Conservation (phyloP, 164 flowering plant species). For the Santalum album region DNA sequence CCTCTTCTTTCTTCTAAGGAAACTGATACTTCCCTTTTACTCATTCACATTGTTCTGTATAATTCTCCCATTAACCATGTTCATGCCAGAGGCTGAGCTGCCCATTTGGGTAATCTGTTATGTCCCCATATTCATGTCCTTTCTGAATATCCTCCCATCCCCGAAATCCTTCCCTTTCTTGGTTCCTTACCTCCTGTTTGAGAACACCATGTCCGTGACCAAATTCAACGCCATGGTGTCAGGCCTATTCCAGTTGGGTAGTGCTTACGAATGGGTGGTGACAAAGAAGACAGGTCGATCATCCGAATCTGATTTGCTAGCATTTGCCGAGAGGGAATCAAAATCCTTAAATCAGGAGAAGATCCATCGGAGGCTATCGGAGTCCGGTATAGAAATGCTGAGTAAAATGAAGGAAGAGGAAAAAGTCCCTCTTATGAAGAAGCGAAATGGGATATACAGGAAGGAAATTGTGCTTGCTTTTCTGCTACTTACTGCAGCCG, state of each 20-base stretch:
- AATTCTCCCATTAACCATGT: conserved; percentile 68
- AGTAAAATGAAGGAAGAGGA: conserved; percentile 36
- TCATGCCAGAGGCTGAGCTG: conserved; percentile 64
- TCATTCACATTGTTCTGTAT: conserved; percentile 71
- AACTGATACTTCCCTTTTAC: conserved; percentile 69
- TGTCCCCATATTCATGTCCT: conserved; percentile 53
- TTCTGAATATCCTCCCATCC: conserved; percentile 56
- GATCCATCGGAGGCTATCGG: conserved; percentile 39
- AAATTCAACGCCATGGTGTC: conserved; percentile 78
- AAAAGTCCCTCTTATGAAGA: conserved; percentile 11
- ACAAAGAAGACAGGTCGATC: conserved; percentile 69
- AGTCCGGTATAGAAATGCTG: conserved; percentile 39
- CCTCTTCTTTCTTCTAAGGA: conserved; percentile 63
- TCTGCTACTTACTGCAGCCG: conserved; percentile 57
- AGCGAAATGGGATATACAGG: conserved; percentile 40
- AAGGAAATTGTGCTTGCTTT: conserved; percentile 61
- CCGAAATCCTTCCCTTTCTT: conserved; percentile 69
- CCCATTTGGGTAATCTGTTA: conserved; percentile 69
- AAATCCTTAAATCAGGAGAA: conserved; percentile 34
- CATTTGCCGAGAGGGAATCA: conserved; percentile 49
- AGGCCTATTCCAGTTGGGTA: conserved; percentile 62
- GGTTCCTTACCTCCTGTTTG: conserved; percentile 63
- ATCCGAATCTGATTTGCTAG: conserved; percentile 54
- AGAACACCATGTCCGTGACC: conserved; percentile 80
- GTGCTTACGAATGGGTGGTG: conserved; percentile 73